These are phyloP conservation scores for Dendrobium huoshanense DNA, from an alignment of 106 monocot species.

Conservation along the genomic window DNA sequence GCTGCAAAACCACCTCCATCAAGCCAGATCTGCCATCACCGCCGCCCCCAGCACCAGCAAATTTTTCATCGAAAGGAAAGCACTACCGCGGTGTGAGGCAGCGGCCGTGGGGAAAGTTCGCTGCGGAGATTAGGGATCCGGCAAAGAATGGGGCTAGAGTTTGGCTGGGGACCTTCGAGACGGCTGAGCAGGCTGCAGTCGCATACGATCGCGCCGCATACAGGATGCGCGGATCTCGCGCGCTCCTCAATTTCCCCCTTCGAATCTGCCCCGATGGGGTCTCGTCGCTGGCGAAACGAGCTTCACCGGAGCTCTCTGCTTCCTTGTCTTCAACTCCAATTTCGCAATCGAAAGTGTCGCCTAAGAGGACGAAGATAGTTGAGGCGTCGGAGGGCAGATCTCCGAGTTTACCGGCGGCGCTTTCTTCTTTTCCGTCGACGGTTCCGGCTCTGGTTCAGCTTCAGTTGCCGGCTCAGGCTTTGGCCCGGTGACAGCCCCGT, in stretches of 20 bases:
- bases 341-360: neutral
- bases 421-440: neutral
- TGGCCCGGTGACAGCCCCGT: neutral
- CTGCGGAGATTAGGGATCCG: constrained; percentile 54
- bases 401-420: neutral
- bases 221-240: constrained; percentile 19
- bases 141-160: constrained; percentile 62
- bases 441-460: neutral
- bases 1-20: neutral
- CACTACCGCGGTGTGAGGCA: constrained; percentile 65
- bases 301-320: neutral
- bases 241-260: constrained; percentile 16
- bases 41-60: neutral
- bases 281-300: neutral
- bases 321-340: neutral
- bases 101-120: constrained; percentile 36
- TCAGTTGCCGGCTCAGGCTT: neutral
- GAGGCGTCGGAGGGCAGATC: neutral
- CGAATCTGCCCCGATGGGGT: constrained; percentile 2
- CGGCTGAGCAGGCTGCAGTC: constrained; percentile 14
- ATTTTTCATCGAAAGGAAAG: constrained; percentile 12
- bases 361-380: constrained; percentile 7
- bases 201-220: constrained; percentile 17
- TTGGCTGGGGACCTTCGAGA: constrained; percentile 54
- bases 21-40: neutral